Base-by-base conservation (phyloP, 306 rosid species). In the Heteromeles arbutifolia region DNA sequence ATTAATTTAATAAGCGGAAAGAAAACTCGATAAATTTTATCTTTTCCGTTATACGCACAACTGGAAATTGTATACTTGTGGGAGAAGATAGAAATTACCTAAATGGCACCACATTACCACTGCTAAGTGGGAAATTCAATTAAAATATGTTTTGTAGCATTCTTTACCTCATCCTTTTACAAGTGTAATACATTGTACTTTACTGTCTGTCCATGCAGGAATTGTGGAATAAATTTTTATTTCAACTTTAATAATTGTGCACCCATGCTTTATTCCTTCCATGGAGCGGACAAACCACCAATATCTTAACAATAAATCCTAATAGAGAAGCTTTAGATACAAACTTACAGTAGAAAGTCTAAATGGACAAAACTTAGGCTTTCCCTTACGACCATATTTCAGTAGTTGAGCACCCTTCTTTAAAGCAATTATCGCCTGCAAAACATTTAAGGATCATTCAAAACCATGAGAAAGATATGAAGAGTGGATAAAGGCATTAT, bases 331-430 rank as follows among this genome's bases (percentile, higher is more conserved):
- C 74, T 57, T 78, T 62, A 77, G 48, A 82, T 44, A 73, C 53
- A 72, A 79, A 86, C 93, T 87, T 85, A 95, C 99, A 84, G 71
- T 82, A 58, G 97, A 95, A 81, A 92, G 92, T 85, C 91, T 88
- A 85, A 95, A 89, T 14, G 96, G 92, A 82, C 90, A 95, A 84
- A 92, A 95, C 90, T 95, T 95, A 67, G 99, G 99, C 83, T 95
- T 95, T 84, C 99, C 99, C 83, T 95, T 92, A 45, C 97, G 97
- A 85, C 99, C 99, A 92, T 92, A 92, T 76, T 92, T 92, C 79
- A 92, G 91, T 77, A 95, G 88, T 77, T 92, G 99, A 78, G 99
- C 86, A 78, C 99, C 99, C 85, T 83, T 95, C 90, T 92, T 92
- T 87, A 95, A 82, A 77, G 93, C 88, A 82, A 90, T 78, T 83